Conservation (phyloP, 208 protist genomes). For the Acanthamoeba polyphaga region DNA sequence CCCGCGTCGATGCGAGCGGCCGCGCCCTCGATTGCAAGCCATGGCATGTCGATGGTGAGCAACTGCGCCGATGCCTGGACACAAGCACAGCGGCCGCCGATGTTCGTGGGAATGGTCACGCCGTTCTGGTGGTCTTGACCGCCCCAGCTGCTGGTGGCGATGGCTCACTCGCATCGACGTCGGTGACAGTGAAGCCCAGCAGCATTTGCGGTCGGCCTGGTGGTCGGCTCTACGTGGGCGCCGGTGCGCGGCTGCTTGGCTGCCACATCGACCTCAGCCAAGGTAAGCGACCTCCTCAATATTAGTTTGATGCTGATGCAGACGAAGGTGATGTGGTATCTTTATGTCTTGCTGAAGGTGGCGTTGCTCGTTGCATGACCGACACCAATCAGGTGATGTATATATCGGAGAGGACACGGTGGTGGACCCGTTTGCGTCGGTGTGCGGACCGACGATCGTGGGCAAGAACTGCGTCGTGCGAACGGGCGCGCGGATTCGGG, state of each 20-base stretch:
- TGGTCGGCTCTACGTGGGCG: background rate
- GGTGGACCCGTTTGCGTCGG: background rate
- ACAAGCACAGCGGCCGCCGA: background rate
- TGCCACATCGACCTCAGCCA: slow-evolving; percentile 11
- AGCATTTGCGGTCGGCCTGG: background rate
- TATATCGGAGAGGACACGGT: background rate
- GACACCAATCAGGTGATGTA: background rate
- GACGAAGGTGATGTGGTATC: too few species aligned
- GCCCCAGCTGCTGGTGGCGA: background rate
- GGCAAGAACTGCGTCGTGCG: slow-evolving; percentile 9
- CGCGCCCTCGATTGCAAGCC: background rate
- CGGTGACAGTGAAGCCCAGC: background rate
- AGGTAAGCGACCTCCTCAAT: background rate
- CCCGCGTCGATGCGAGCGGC: background rate
- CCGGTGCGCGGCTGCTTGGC: background rate
- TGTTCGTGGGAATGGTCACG: background rate
- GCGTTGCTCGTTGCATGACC: background rate
- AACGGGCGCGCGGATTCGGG: background rate
- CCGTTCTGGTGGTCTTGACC: background rate
- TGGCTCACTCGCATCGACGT: background rate
- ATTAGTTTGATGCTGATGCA: too few species aligned
- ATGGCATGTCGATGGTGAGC: background rate
- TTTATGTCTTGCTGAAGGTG: background rate
- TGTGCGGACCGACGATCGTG: slow-evolving; percentile 15
- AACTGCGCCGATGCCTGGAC: background rate